phyloP scores from a whole-genome alignment of 1,284 basidiomycete species.

The Lentinus polychrous region DNA sequence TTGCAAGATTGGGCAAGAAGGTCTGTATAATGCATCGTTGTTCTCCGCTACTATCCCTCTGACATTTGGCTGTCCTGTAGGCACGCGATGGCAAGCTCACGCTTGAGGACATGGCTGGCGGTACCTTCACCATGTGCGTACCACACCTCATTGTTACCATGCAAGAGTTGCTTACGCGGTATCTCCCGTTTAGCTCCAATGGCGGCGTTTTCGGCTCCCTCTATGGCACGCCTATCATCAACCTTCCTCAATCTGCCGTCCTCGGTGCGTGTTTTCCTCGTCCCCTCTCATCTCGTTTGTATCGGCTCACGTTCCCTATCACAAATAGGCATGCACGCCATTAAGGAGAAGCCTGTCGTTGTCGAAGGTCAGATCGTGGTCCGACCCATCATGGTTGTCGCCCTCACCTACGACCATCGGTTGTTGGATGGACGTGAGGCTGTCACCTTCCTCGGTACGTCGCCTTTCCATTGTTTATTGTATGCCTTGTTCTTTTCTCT shows the following conservation, averaged over 20 bases:
- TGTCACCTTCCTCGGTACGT: slow-evolving; percentile 92
- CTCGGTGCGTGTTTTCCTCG: slow-evolving; percentile 47
- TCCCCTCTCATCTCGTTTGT: background rate
- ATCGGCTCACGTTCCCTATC: background rate
- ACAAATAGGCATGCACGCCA: slow-evolving; percentile 81
- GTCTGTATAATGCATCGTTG: slow-evolving; percentile 29
- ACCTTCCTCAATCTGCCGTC: slow-evolving; percentile 92
- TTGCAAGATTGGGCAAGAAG: slow-evolving; percentile 88
- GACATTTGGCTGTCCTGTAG: slow-evolving; percentile 29
- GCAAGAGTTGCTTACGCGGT: slow-evolving; percentile 7
- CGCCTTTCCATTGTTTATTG: slow-evolving; percentile 8
- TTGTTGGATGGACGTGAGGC: slow-evolving; percentile 95
- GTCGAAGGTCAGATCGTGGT: slow-evolving; percentile 93
- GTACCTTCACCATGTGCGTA: slow-evolving; percentile 92
- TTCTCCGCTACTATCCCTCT: background rate
- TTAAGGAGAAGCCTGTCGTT: slow-evolving; percentile 93
- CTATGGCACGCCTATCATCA: slow-evolving; percentile 97
- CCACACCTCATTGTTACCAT: background rate
- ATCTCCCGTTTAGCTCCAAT: slow-evolving; percentile 64
- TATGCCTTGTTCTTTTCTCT: background rate
- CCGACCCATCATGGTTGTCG: slow-evolving; percentile 94
- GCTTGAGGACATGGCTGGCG: slow-evolving; percentile 95
- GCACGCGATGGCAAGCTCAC: slow-evolving; percentile 93
- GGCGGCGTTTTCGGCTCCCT: slow-evolving; percentile 98
- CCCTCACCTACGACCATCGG: slow-evolving; percentile 94